These are phyloP conservation scores for Bacterosira constricta DNA, from an alignment of 108 stramenopile genomes.

Conservation along the genomic window DNA sequence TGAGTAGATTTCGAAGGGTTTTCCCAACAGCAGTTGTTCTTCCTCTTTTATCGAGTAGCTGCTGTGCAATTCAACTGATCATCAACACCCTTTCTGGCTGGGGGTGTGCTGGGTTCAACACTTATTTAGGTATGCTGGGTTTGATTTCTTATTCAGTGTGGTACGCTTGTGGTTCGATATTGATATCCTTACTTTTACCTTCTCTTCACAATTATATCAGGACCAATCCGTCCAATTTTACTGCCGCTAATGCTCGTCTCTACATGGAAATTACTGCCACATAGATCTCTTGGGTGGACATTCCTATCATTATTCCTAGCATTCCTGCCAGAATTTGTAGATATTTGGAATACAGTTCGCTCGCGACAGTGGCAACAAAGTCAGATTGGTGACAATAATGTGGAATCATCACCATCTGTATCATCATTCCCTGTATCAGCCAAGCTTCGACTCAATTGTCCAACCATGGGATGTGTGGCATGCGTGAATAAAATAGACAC, in stretches of 20 bases:
- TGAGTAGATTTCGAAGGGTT: no score
- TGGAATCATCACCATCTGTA: neutral
- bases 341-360: conserved; percentile 45
- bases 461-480: conserved; percentile 88
- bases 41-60: conserved; percentile 71
- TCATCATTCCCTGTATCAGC: conserved; percentile 6
- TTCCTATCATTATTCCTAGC: conserved; percentile 48
- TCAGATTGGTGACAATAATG: neutral
- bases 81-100: conserved; percentile 67
- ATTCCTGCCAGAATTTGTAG: conserved; percentile 72
- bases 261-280: conserved; percentile 24
- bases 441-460: conserved; percentile 58
- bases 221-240: conserved; percentile 24
- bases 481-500: conserved; percentile 82
- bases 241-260: conserved; percentile 24
- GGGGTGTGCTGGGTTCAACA: conserved; percentile 87
- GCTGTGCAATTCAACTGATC: conserved; percentile 78
- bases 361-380: neutral
- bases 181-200: no score
- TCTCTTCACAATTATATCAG: conserved; percentile 33
- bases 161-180: no score
- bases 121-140: conserved; percentile 50
- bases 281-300: conserved; percentile 24
- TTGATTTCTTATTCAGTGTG: conserved; percentile 35
- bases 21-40: conserved; percentile 43